These are phyloP conservation scores for Annulohypoxylon stygium DNA, from an alignment of 495 filamentous ascomycete species.

Conservation along the genomic window DNA sequence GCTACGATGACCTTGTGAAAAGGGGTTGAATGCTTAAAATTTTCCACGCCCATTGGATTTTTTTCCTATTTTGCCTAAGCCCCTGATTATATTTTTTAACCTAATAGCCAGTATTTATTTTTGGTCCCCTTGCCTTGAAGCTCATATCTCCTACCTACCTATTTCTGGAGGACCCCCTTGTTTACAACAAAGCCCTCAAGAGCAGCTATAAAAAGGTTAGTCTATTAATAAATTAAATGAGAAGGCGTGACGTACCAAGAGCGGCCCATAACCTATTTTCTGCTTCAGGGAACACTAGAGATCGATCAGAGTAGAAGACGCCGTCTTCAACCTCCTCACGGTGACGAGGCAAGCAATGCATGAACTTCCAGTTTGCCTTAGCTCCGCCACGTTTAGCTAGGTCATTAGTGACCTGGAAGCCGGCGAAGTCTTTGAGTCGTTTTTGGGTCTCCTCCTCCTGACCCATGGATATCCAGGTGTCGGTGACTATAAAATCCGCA, in stretches of 20 bases:
- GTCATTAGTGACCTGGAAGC: slow-evolving; percentile 89
- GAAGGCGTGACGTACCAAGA: slow-evolving; percentile 65
- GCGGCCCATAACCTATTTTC: slow-evolving; percentile 95
- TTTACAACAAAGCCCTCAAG: slow-evolving; percentile 93
- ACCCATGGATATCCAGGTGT: slow-evolving; percentile 98
- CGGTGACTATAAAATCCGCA: slow-evolving; percentile 92
- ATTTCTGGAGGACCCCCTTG: slow-evolving; percentile 69
- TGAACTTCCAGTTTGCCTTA: slow-evolving; percentile 93
- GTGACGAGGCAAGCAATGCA: slow-evolving; percentile 98
- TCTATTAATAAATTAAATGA: slow-evolving; percentile 3
- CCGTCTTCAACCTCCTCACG: slow-evolving; percentile 93
- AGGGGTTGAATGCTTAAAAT: background rate
- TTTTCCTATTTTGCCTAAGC: background rate
- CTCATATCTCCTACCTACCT: background rate
- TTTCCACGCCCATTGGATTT: background rate
- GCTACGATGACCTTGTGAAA: background rate
- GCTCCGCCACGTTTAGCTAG: slow-evolving; percentile 87
- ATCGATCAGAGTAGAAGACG: slow-evolving; percentile 87
- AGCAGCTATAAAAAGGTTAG: slow-evolving; percentile 65
- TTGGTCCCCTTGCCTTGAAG: background rate
- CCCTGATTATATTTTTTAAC: background rate
- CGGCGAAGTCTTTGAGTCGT: slow-evolving; percentile 82
- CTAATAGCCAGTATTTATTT: background rate
- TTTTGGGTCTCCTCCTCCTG: slow-evolving; percentile 86
- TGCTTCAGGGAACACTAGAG: slow-evolving; percentile 90